Percentiles rank a stretch among this genome's conserved stretches.
phyloP scores from a whole-genome alignment of 2,329 filamentous ascomycete species.

The Echinosphaeria canescens region DNA sequence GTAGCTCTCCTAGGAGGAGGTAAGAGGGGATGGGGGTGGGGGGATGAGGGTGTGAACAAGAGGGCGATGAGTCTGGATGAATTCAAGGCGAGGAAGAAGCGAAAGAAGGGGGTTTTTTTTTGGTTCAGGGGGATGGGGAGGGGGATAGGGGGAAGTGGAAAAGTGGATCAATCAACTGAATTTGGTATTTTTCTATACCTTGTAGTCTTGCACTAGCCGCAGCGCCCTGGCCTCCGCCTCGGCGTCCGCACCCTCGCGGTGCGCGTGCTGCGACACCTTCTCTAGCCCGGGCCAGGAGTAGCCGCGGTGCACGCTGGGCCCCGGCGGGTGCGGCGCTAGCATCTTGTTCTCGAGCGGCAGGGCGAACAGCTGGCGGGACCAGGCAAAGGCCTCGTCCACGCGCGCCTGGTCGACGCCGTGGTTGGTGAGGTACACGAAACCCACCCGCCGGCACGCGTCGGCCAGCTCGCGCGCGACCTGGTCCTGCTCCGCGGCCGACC shows the following conservation, averaged over 20 bases:
- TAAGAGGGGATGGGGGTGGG: too few relatives aligned
- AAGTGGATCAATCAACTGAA: too few relatives aligned
- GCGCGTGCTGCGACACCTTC: conserved; percentile 5
- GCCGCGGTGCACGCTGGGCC: conserved; percentile 4
- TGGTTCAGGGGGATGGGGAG: too few relatives aligned
- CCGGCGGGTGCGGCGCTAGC: conserved; percentile 13
- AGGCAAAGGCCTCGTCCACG: conserved; percentile 10
- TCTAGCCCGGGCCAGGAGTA: conserved; percentile 7
- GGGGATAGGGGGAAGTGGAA: too few relatives aligned
- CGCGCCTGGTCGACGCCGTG: conserved; percentile 7
- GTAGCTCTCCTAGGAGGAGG: too few relatives aligned
- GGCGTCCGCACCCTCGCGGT: conserved; percentile 1
- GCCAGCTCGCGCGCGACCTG: background rate
- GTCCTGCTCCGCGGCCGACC: background rate
- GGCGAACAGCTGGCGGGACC: conserved; percentile 11
- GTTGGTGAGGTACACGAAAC: conserved; percentile 2
- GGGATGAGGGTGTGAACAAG: too few relatives aligned
- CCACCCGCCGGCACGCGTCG: conserved; percentile 1
- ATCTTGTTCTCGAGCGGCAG: conserved; percentile 12
- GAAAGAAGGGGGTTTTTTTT: too few relatives aligned
- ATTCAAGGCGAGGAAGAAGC: too few relatives aligned
- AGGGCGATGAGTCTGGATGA: too few relatives aligned
- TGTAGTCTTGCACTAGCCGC: conserved; percentile 5
- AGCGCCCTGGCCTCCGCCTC: background rate
- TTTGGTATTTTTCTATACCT: too few relatives aligned